Percentiles rank a stretch among this genome's conserved stretches.
phyloP scores from a whole-genome alignment of 2,329 filamentous ascomycete genomes.

The Trichophyton benhamiae region DNA sequence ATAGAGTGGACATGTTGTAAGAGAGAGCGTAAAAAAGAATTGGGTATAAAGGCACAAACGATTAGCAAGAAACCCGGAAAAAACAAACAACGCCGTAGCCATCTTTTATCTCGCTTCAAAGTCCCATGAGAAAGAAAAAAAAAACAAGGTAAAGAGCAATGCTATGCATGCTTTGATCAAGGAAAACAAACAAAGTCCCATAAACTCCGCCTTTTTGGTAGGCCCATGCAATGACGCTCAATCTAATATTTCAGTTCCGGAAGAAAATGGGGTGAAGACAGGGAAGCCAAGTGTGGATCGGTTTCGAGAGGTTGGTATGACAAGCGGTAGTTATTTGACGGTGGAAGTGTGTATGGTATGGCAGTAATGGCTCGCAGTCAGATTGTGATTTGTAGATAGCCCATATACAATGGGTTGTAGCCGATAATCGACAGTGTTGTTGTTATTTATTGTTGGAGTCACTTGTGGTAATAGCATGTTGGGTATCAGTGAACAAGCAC shows the following conservation, averaged over 20 bases:
- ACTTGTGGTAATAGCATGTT: neutral
- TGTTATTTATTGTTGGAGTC: neutral
- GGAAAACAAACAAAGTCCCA: neutral
- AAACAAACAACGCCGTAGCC: neutral
- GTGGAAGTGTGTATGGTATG: neutral
- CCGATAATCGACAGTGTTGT: neutral
- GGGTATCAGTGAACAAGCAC: neutral
- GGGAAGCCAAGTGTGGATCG: neutral
- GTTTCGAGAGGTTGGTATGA: neutral
- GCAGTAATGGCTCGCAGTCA: neutral
- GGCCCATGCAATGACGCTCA: constrained; percentile 4
- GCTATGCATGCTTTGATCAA: constrained; percentile 5
- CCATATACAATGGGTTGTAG: neutral
- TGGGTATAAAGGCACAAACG: neutral
- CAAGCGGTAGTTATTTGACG: neutral
- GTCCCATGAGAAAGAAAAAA: neutral
- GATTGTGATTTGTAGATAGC: neutral
- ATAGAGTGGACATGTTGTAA: neutral
- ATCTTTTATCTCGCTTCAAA: neutral
- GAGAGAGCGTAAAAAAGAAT: neutral
- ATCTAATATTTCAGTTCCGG: neutral
- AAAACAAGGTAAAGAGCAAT: neutral
- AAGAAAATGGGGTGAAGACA: neutral
- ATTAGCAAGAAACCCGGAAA: neutral
- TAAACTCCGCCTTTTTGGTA: constrained; percentile 1